A percentile compares a stretch with the other conserved stretches of the same genome.
These are phyloP conservation scores for Exophiala sp. DNA, from an alignment of 2,329 filamentous ascomycete genomes.

Conservation along the genomic window DNA sequence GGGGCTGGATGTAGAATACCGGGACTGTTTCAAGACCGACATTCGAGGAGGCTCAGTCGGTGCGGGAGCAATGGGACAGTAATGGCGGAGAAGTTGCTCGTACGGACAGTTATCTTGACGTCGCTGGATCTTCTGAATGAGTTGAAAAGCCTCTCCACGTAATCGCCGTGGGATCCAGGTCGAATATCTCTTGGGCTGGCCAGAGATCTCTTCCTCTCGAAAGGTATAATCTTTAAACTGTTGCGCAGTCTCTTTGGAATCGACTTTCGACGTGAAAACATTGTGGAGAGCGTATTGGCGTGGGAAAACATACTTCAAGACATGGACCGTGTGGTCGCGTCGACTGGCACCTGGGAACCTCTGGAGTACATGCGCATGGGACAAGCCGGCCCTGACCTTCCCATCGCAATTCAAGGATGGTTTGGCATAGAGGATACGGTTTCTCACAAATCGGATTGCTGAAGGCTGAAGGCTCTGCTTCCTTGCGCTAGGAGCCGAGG, in stretches of 20 bases:
- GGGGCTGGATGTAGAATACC: neutral
- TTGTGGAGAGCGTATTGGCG: conserved; percentile 86
- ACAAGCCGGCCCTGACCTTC: conserved; percentile 65
- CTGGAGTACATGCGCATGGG: conserved; percentile 78
- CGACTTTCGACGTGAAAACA: conserved; percentile 69
- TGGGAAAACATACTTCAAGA: conserved; percentile 92
- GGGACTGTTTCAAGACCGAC: conserved; percentile 30
- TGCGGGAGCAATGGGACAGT: conserved; percentile 56
- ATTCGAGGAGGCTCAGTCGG: neutral
- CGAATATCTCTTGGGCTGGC: conserved; percentile 3
- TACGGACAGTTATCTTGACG: conserved; percentile 74
- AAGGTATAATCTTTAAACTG: conserved; percentile 78
- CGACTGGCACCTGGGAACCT: conserved; percentile 51
- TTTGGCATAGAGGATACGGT: conserved; percentile 78
- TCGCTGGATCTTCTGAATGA: conserved; percentile 64
- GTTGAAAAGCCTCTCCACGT: conserved; percentile 52
- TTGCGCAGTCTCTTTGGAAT: conserved; percentile 60
- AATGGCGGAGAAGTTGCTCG: conserved; percentile 66
- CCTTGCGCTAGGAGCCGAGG: neutral
- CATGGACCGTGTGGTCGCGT: conserved; percentile 54
- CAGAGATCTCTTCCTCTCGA: conserved; percentile 71
- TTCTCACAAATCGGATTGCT: conserved; percentile 58
- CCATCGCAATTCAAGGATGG: conserved; percentile 64
- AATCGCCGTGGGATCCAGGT: conserved; percentile 45
- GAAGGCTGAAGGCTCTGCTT: neutral